phyloP scores from a whole-genome alignment of 352 stramenopile species.

The Phytophthora uliginosa region DNA sequence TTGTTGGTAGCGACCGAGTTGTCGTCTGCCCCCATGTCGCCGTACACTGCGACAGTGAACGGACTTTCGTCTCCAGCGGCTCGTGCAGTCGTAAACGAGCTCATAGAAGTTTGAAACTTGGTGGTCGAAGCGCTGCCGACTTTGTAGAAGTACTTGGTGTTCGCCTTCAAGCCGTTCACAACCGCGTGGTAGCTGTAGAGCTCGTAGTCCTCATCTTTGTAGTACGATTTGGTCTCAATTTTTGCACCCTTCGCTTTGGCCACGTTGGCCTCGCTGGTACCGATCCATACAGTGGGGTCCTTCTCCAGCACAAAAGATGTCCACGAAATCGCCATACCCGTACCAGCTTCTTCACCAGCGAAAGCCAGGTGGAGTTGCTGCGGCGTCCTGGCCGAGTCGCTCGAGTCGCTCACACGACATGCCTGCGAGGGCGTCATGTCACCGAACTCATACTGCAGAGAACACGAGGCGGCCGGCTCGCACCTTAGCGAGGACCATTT shows the following conservation, averaged over 20 bases:
- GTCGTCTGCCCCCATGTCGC: constrained; percentile 37
- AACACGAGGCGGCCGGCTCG: background rate
- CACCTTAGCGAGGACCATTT: background rate
- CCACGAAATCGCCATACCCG: background rate
- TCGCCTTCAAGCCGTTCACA: background rate
- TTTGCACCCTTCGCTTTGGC: background rate
- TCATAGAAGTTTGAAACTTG: background rate
- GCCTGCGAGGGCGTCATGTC: background rate
- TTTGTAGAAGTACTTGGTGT: background rate
- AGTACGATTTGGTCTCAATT: background rate
- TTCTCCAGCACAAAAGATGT: background rate
- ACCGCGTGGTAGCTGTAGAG: constrained; percentile 27
- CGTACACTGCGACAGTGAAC: constrained; percentile 40
- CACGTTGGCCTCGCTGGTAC: background rate
- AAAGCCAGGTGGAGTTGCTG: background rate
- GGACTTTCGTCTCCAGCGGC: background rate
- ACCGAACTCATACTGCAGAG: background rate
- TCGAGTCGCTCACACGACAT: background rate
- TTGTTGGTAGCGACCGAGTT: constrained; percentile 41
- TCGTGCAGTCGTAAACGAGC: background rate
- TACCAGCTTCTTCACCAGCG: background rate
- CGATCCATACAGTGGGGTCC: background rate
- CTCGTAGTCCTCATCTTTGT: background rate
- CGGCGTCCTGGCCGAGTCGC: background rate
- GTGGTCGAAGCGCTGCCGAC: background rate